Evolutionary conservation across 164 flowering plant genomes (phyloP).

Genomic region (Litsea cubeba): DNA sequence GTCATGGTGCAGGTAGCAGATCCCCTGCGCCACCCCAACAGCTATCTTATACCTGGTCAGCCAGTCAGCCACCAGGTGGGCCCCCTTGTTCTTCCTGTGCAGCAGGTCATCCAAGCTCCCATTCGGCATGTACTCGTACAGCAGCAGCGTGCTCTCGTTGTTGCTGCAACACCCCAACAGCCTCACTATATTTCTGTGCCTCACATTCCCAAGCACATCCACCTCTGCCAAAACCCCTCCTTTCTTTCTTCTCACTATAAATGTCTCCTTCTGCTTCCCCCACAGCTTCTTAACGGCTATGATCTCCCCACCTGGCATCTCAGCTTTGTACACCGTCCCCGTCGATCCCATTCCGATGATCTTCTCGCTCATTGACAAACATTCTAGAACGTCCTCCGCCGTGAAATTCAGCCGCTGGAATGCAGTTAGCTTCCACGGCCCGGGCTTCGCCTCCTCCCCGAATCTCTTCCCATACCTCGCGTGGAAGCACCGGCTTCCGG

Average conservation of each 20-base stretch:
- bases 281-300: slow-evolving; percentile 92
- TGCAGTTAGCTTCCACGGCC: slow-evolving; percentile 83
- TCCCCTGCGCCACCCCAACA: slow-evolving; percentile 89
- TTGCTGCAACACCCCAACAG: slow-evolving; percentile 87
- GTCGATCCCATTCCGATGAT: slow-evolving; percentile 87
- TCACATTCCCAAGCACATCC: slow-evolving; percentile 83
- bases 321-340: slow-evolving; percentile 87
- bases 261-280: slow-evolving; percentile 68
- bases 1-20: slow-evolving; percentile 93
- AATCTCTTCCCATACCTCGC: slow-evolving; percentile 8
- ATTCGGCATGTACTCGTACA: slow-evolving; percentile 96
- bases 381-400: slow-evolving; percentile 76
- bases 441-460: slow-evolving; percentile 18
- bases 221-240: slow-evolving; percentile 83
- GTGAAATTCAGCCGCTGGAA: slow-evolving; percentile 89
- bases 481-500: slow-evolving; percentile 57
- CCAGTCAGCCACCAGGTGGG: slow-evolving; percentile 67
- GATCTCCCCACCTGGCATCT: slow-evolving; percentile 91
- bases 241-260: slow-evolving; percentile 31
- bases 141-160: slow-evolving; percentile 70
- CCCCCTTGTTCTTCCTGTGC: slow-evolving; percentile 67
- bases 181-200: slow-evolving; percentile 93
- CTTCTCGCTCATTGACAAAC: slow-evolving; percentile 55
- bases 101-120: slow-evolving; percentile 79
- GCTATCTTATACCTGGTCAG: slow-evolving; percentile 80